A percentile compares a stretch with the other conserved stretches of the same genome.
phyloP scores from a whole-genome alignment of 169 alveolate species.

The Cryptosporidium andersoni region DNA sequence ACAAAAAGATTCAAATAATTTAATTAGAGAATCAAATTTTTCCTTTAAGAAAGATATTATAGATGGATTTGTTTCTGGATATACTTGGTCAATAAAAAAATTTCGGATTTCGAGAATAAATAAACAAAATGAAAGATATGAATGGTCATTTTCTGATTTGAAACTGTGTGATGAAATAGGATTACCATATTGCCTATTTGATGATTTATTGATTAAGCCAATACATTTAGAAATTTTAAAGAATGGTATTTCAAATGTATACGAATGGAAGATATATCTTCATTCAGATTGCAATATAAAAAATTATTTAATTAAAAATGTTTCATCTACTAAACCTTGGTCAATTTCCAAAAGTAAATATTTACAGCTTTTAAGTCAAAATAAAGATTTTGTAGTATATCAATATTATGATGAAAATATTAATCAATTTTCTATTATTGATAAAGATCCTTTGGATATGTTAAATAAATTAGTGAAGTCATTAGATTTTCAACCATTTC shows the following conservation, averaged over 20 bases:
- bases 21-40: not conserved
- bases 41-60: constrained; percentile 52
- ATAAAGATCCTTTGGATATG: not conserved
- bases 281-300: constrained; percentile 54
- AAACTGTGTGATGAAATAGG: constrained; percentile 14
- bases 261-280: constrained; percentile 49
- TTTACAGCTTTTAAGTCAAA: too few relatives aligned
- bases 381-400: too few relatives aligned
- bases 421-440: not conserved
- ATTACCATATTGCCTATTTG: constrained; percentile 27
- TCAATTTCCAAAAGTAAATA: too few relatives aligned
- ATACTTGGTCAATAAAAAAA: constrained; percentile 28
- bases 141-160: constrained; percentile 44
- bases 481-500: constrained; percentile 17
- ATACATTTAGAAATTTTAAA: constrained; percentile 8
- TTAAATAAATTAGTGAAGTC: constrained; percentile 13
- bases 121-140: constrained; percentile 30
- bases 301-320: constrained; percentile 24
- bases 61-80: constrained; percentile 63
- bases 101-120: constrained; percentile 35
- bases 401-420: not conserved
- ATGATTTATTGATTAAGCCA: constrained; percentile 12
- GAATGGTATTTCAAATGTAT: not conserved
- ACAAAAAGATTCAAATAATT: not conserved
- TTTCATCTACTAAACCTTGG: not conserved